Evolutionary conservation across 2,329 filamentous ascomycete genomes (phyloP), one percentile per base, ranked within the genome.

Genomic region (Calonectria pseudoreteaudii): DNA sequence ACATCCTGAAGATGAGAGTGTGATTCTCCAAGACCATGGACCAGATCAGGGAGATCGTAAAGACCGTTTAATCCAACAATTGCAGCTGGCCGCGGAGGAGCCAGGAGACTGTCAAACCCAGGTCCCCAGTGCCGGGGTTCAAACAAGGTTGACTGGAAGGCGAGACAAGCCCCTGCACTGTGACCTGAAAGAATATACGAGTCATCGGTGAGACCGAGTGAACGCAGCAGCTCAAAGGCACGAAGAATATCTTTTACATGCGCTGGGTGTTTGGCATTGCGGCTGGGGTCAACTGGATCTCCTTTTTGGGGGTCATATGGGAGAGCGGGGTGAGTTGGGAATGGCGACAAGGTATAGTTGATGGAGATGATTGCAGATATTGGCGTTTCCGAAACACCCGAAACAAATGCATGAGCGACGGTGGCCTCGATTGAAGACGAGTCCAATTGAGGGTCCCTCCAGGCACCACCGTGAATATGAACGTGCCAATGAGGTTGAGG

Each of bases 391-490:
- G 62, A 50, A 44, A n/a, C 28, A 16, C 30, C 23, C 2, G 28
- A 14, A 20, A 2, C 5, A 34, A 66, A 66, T 10, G 28, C 28
- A 36, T 66, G 62, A 13, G 62, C 28, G 5, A 66, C 44, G 31
- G 62, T 26, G 3, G 62, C 41, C 18, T 66, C 62, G 31, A 36
- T 50, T 11, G 41, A 66, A 18, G 62, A 66, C 3, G 62, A 66
- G 28, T 66, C 28, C 9, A 66, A 18, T n/a, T 66, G 28, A 66
- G 62, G 41, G n/a, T 66, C 62, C 8, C 44, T 41, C 62, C 62
- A 66, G 28, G 41, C 62, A 30, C 62, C 62, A 13, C 38, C 41
- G 20, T 66, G 62, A 44, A 66, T 66, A 49, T 66, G 62, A 30
- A 66, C 41, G n/a, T 49, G 62, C 30, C 62, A 66, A 28, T 66